Percentiles rank a stretch among this genome's conserved stretches.
Evolutionary conservation across 2,329 filamentous ascomycete genomes (phyloP).

Genomic region (Penicillium sp.): DNA sequence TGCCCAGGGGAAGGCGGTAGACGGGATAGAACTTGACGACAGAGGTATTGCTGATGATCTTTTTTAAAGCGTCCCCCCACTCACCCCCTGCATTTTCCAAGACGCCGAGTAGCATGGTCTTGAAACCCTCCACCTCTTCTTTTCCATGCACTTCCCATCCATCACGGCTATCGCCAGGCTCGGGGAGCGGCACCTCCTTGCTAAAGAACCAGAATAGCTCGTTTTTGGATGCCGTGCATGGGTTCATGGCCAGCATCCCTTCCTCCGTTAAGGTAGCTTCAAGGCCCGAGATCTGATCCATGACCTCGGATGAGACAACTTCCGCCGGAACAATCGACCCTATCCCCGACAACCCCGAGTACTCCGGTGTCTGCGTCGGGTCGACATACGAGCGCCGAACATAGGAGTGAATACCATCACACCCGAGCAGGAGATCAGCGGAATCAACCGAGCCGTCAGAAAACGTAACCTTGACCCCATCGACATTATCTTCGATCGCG

Average conservation of each 20-base stretch:
- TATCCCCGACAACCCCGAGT: slow-evolving; percentile 33
- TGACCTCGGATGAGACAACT: not conserved
- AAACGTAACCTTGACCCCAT: slow-evolving; percentile 26
- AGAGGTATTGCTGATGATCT: slow-evolving; percentile 14
- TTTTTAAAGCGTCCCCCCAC: slow-evolving; percentile 26
- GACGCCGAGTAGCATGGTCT: slow-evolving; percentile 21
- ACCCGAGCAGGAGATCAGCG: slow-evolving; percentile 36
- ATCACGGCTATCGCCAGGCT: slow-evolving; percentile 26
- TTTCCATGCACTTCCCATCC: slow-evolving; percentile 34
- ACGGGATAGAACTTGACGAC: slow-evolving; percentile 38
- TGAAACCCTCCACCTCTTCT: slow-evolving; percentile 32
- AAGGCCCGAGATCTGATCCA: slow-evolving; percentile 18
- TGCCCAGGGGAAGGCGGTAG: slow-evolving; percentile 35
- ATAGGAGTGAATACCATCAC: slow-evolving; percentile 43
- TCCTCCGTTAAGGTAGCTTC: slow-evolving; percentile 31
- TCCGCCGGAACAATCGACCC: slow-evolving; percentile 17
- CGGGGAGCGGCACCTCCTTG: slow-evolving; percentile 27
- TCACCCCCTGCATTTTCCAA: slow-evolving; percentile 24
- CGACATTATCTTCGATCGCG: slow-evolving; percentile 21
- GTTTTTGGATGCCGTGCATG: slow-evolving; percentile 24
- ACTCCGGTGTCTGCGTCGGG: slow-evolving; percentile 27
- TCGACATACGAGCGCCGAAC: slow-evolving; percentile 34
- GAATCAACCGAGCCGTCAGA: slow-evolving; percentile 27
- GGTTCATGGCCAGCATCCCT: slow-evolving; percentile 27
- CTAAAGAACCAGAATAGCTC: slow-evolving; percentile 34